Conservation (phyloP, 163 green algal genomes). For the Prototheca cutis region DNA sequence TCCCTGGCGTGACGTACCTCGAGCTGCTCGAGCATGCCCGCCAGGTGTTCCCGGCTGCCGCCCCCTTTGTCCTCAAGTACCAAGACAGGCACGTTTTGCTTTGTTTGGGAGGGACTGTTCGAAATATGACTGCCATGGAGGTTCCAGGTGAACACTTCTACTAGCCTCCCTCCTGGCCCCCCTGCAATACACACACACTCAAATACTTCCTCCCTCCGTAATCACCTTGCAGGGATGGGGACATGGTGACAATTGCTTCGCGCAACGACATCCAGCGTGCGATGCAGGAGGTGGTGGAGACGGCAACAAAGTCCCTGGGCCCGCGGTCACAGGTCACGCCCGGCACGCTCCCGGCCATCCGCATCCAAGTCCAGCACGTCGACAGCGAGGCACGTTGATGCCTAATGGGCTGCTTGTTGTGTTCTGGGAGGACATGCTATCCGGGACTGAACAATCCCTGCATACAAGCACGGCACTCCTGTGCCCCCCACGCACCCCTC, state of each 20-base stretch:
- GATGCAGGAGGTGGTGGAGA: slow-evolving; percentile 43
- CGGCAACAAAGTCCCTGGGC: background rate
- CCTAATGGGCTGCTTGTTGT: background rate
- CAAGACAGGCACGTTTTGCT: too few species aligned
- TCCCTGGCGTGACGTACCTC: slow-evolving; percentile 49
- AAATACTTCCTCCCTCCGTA: too few species aligned
- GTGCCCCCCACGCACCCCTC: too few species aligned
- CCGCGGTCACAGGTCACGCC: slow-evolving; percentile 5
- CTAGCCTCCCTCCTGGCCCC: too few species aligned
- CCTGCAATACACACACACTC: too few species aligned
- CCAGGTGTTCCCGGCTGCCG: slow-evolving; percentile 55
- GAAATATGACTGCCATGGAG: too few species aligned
- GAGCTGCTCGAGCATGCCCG: slow-evolving; percentile 56
- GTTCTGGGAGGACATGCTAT: background rate
- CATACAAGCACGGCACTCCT: too few species aligned
- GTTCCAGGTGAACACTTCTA: too few species aligned
- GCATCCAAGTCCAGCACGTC: slow-evolving; percentile 36
- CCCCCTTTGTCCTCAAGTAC: slow-evolving; percentile 67
- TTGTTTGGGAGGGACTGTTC: too few species aligned
- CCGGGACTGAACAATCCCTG: too few species aligned
- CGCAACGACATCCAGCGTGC: slow-evolving; percentile 60
- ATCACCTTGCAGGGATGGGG: slow-evolving; percentile 50
- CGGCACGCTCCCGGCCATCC: slow-evolving; percentile 31
- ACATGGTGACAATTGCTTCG: slow-evolving; percentile 64
- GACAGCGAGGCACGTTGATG: slow-evolving; percentile 21